phyloP scores from a whole-genome alignment of 179 eudicot species.

The Gypsophila paniculata region DNA sequence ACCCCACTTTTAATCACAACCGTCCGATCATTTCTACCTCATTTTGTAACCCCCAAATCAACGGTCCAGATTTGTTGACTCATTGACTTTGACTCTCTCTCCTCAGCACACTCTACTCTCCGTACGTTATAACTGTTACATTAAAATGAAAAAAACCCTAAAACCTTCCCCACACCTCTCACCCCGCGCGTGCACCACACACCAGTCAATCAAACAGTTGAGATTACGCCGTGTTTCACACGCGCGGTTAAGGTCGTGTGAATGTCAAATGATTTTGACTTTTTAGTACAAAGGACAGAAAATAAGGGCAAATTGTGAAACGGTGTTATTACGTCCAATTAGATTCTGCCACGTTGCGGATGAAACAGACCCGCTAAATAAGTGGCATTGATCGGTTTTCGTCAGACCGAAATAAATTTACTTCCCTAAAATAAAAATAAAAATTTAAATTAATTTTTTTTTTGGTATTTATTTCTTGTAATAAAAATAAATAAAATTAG shows the following conservation, averaged over 20 bases:
- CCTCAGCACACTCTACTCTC: not conserved
- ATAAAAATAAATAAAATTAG: not conserved
- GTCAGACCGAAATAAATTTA: slow-evolving; percentile 38
- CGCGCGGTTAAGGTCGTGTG: not conserved
- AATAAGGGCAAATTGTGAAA: slow-evolving; percentile 27
- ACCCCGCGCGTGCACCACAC: not conserved
- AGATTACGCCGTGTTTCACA: not conserved
- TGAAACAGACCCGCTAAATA: slow-evolving; percentile 42
- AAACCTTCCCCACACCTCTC: not conserved
- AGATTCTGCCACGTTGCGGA: slow-evolving; percentile 35
- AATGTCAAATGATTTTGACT: slow-evolving; percentile 22
- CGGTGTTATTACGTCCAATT: slow-evolving; percentile 25
- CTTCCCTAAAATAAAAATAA: not conserved
- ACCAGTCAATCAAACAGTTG: no score
- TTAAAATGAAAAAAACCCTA: not conserved
- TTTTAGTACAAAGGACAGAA: no score
- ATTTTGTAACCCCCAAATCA: slow-evolving; percentile 35
- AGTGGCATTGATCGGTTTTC: slow-evolving; percentile 58
- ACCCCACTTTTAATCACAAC: not conserved
- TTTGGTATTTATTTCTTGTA: no score
- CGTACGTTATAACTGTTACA: slow-evolving; percentile 28
- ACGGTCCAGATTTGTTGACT: slow-evolving; percentile 35
- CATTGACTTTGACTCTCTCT: slow-evolving; percentile 5
- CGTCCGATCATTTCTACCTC: slow-evolving; percentile 25
- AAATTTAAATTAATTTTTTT: no score